Percentiles rank a stretch among this genome's conserved stretches.
Evolutionary conservation across 768 basidiomycete genomes (phyloP).

Genomic region (Coprinopsis strossmayeri): DNA sequence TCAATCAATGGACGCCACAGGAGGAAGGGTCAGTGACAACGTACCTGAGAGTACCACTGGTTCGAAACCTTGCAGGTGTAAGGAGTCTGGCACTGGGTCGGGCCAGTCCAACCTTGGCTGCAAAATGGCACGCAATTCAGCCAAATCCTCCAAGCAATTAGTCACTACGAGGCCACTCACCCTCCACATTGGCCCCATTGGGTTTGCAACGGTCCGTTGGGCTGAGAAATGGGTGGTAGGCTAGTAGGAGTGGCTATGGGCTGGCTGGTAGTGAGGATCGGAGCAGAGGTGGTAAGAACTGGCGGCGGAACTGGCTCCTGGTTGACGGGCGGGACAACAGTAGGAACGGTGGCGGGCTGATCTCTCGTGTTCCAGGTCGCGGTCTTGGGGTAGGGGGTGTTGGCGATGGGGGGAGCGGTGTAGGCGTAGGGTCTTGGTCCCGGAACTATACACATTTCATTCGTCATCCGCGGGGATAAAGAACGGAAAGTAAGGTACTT

Average conservation of each 20-base stretch:
- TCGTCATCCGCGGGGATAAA: not conserved
- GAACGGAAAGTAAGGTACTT: slow-evolving; percentile 11
- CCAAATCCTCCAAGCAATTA: not conserved
- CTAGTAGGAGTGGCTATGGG: slow-evolving; percentile 18
- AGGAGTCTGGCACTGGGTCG: slow-evolving; percentile 17
- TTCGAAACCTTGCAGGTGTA: slow-evolving; percentile 2
- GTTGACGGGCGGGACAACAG: slow-evolving; percentile 18
- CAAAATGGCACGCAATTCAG: not conserved
- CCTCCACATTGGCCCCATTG: slow-evolving; percentile 54
- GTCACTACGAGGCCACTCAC: slow-evolving; percentile 12
- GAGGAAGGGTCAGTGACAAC: too few species aligned
- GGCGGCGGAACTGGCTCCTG: slow-evolving; percentile 11
- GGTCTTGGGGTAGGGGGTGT: slow-evolving; percentile 37
- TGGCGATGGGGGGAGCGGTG: slow-evolving; percentile 32
- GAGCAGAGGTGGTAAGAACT: not conserved
- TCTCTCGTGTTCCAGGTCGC: slow-evolving; percentile 45
- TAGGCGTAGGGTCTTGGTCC: slow-evolving; percentile 40
- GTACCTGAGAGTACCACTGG: slow-evolving; percentile 2
- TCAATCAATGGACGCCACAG: too few species aligned
- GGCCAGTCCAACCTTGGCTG: slow-evolving; percentile 33
- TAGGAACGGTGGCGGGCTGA: slow-evolving; percentile 41
- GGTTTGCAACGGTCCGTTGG: slow-evolving; percentile 31
- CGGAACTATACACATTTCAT: slow-evolving; percentile 33
- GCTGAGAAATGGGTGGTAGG: slow-evolving; percentile 21
- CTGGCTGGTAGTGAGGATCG: slow-evolving; percentile 14